A percentile compares a stretch with the other conserved stretches of the same genome.
Evolutionary conservation across 305 asterid genomes (phyloP).

Genomic region (Fraxinus nigra): DNA sequence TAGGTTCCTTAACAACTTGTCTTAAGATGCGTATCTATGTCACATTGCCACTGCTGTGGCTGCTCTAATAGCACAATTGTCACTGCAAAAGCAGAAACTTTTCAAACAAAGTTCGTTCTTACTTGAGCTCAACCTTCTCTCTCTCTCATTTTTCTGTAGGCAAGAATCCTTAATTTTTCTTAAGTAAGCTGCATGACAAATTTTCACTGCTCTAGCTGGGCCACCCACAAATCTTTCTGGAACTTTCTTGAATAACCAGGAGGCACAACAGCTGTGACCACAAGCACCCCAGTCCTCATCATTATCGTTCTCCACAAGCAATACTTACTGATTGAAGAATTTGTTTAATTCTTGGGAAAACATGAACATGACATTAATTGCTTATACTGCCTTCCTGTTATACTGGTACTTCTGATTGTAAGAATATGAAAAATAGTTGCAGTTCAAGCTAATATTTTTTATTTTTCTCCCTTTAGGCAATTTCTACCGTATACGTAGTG

Average conservation of each 20-base stretch:
- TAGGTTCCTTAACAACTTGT: neutral
- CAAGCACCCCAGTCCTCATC: neutral
- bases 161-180: neutral
- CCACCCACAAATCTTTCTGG: neutral
- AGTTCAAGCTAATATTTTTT: constrained; percentile 2
- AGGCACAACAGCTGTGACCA: neutral
- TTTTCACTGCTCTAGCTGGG: neutral
- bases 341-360: neutral
- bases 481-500: constrained; percentile 82
- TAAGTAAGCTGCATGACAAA: neutral
- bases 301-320: neutral
- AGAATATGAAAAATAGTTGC: neutral
- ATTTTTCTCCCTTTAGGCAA: constrained; percentile 50
- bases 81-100: neutral
- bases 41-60: neutral
- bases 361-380: neutral
- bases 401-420: constrained; percentile 11
- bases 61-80: neutral
- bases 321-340: neutral
- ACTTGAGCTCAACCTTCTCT: neutral
- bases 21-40: neutral
- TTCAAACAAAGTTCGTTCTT: neutral
- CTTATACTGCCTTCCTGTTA: neutral
- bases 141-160: neutral
- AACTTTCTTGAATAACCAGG: neutral